These are phyloP conservation scores for Nannizziopsis arthrosporioides DNA, from an alignment of 2,329 filamentous ascomycete genomes.

Conservation along the genomic window DNA sequence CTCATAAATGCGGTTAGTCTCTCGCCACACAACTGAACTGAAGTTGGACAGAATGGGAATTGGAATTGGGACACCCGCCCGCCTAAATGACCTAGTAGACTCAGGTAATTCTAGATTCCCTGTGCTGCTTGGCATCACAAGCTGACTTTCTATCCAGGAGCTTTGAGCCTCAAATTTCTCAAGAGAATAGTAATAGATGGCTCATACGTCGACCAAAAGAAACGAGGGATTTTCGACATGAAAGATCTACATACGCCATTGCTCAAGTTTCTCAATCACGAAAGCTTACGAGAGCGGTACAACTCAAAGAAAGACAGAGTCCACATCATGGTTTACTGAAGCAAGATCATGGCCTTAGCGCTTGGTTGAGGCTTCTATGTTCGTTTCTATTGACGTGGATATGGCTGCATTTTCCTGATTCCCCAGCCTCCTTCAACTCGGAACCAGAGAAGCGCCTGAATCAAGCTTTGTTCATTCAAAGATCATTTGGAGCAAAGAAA, in stretches of 20 bases:
- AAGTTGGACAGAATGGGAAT: conserved; percentile 54
- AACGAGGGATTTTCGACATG: conserved; percentile 88
- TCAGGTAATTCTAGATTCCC: conserved; percentile 45
- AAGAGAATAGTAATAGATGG: conserved; percentile 79
- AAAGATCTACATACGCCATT: conserved; percentile 79
- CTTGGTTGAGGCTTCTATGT: too few relatives aligned
- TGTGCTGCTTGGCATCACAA: neutral
- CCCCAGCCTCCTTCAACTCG: neutral
- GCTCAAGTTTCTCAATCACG: conserved; percentile 57
- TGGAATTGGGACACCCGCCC: conserved; percentile 77
- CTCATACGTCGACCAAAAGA: conserved; percentile 89
- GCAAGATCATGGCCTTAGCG: neutral
- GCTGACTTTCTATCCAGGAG: conserved; percentile 39
- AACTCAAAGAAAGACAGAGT: conserved; percentile 43
- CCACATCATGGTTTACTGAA: conserved; percentile 39
- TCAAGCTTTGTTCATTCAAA: too few relatives aligned
- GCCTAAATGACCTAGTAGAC: conserved; percentile 70
- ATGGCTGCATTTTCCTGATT: too few relatives aligned
- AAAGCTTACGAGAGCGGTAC: conserved; percentile 62
- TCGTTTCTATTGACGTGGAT: too few relatives aligned
- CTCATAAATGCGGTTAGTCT: neutral
- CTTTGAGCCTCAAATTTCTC: conserved; percentile 58
- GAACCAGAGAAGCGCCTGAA: neutral
- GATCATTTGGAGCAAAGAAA: too few relatives aligned
- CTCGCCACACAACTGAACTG: neutral